Conservation (phyloP, 164 flowering plant genomes). For the Dillenia turbinata region DNA sequence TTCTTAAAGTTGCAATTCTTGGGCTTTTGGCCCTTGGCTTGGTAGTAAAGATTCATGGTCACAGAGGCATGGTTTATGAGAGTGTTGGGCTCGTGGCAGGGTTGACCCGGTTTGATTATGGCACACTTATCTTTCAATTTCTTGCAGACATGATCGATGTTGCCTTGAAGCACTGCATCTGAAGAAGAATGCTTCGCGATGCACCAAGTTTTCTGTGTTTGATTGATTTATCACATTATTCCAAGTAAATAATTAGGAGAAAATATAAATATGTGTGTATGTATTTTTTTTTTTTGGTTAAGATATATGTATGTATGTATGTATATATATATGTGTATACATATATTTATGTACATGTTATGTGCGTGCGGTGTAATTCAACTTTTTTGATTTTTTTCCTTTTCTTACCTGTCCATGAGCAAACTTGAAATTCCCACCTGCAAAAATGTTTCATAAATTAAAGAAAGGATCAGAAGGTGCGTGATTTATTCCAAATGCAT, state of each 20-base stretch:
- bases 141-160: conserved; percentile 14
- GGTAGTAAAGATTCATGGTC: not conserved
- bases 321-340: not conserved
- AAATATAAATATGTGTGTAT: not conserved
- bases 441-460: too few relatives aligned
- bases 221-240: not conserved
- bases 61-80: conserved; percentile 18
- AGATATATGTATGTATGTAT: not conserved
- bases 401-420: too few relatives aligned
- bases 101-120: not conserved
- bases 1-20: not conserved
- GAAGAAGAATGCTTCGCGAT: conserved; percentile 14
- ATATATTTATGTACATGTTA: not conserved
- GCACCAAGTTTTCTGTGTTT: conserved; percentile 15
- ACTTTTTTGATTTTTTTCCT: too few relatives aligned
- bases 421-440: too few relatives aligned
- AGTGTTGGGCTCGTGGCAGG: conserved; percentile 13
- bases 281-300: too few relatives aligned
- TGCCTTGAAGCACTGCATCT: not conserved
- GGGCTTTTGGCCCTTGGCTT: too few relatives aligned
- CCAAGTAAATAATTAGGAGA: not conserved
- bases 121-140: conserved; percentile 6
- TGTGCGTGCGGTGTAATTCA: too few relatives aligned
- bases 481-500: too few relatives aligned
- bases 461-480: too few relatives aligned